phyloP scores from a whole-genome alignment of 2,329 filamentous ascomycete genomes.

The Cladobotryum mycophilum region DNA sequence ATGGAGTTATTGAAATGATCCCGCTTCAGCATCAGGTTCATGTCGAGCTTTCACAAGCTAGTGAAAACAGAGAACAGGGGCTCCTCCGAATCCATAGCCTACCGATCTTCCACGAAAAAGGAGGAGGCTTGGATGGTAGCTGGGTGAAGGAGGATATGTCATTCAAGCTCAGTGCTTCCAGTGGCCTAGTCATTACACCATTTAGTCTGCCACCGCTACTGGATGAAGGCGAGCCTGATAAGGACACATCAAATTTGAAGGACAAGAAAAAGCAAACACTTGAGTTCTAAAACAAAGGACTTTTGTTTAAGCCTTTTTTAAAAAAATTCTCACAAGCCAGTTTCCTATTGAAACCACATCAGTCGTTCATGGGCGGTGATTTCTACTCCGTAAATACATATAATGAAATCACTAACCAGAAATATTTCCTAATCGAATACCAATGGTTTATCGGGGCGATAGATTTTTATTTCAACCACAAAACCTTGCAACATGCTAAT shows the following conservation, averaged over 20 bases:
- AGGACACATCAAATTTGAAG: slow-evolving; percentile 38
- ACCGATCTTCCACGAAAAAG: slow-evolving; percentile 81
- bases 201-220: slow-evolving; percentile 85
- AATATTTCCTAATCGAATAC: slow-evolving; percentile 10
- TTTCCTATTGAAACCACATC: neutral
- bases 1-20: slow-evolving; percentile 81
- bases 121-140: slow-evolving; percentile 64
- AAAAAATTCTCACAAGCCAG: neutral
- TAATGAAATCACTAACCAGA: slow-evolving; percentile 11
- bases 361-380: neutral
- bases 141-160: slow-evolving; percentile 78
- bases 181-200: slow-evolving; percentile 77
- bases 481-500: slow-evolving; percentile 14
- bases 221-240: slow-evolving; percentile 48
- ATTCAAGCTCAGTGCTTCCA: slow-evolving; percentile 76
- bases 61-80: slow-evolving; percentile 73
- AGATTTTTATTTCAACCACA: slow-evolving; percentile 18
- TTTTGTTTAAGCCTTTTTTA: too few species aligned
- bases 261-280: slow-evolving; percentile 58
- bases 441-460: slow-evolving; percentile 13
- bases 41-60: slow-evolving; percentile 45
- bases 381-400: neutral
- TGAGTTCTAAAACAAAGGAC: slow-evolving; percentile 55
- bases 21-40: slow-evolving; percentile 54
- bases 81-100: slow-evolving; percentile 77